A percentile compares a stretch with the other conserved stretches of the same genome.
Evolutionary conservation across 192 early-diverging fungal genomes (phyloP).

Genomic region (Umbelopsis vinacea): DNA sequence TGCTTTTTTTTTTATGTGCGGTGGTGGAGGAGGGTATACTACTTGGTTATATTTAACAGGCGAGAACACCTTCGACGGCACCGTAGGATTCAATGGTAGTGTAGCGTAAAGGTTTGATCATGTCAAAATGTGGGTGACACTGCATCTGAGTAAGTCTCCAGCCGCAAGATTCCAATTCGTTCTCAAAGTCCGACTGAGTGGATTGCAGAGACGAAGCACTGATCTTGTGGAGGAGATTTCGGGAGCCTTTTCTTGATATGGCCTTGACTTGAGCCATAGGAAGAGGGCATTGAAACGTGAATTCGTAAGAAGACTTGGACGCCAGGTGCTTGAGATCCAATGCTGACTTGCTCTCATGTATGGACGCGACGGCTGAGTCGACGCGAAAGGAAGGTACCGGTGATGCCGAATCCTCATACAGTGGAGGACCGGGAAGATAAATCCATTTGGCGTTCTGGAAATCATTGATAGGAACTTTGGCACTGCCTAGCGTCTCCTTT

Average conservation of each 20-base stretch:
- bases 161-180: not conserved
- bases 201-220: not conserved
- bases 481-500: not conserved
- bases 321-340: not conserved
- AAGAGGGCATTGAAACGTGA: slow-evolving; percentile 10
- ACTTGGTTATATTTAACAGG: not conserved
- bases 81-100: slow-evolving; percentile 4
- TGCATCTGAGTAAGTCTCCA: slow-evolving; percentile 18
- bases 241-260: not conserved
- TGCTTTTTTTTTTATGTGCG: no score
- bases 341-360: not conserved
- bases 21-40: not conserved
- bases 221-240: not conserved
- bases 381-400: not conserved
- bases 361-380: not conserved
- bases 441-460: slow-evolving; percentile 1
- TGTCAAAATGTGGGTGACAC: slow-evolving; percentile 5
- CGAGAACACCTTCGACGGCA: slow-evolving; percentile 2
- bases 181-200: slow-evolving; percentile 5
- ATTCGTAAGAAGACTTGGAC: slow-evolving; percentile 2
- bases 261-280: not conserved
- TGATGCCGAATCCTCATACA: not conserved
- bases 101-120: not conserved
- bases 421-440: slow-evolving; percentile 17
- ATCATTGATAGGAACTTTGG: not conserved